Base-by-base conservation (phyloP, 2,329 filamentous ascomycete genomes). In the Fragosphaeria purpurea region DNA sequence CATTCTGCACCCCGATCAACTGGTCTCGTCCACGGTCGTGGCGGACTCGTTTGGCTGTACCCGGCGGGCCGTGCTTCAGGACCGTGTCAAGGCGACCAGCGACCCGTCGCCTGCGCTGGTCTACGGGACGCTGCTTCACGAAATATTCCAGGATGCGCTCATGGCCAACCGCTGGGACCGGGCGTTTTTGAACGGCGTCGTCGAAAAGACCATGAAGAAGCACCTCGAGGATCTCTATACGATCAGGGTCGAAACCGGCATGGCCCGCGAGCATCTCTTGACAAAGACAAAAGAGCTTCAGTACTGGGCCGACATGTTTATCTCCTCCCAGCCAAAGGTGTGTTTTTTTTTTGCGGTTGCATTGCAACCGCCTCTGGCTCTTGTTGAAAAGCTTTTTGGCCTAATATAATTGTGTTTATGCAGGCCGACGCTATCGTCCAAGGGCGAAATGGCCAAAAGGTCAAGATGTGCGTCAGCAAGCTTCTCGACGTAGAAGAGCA, bases 401-500 rank as follows among this genome's bases (percentile, higher is more conserved):
- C 22, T 22, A 22, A 22, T 22, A 22, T 37, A 37, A 37, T 37
- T 37, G 35, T 7, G 7, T 11, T 37, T 37, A 37, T 22, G 22
- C 61, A 84, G 76, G 61, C 74, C 5, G 79, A 84, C 57, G 89
- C 88, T 3, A 63, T 88, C 41, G 84, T 94, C 31, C 84, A 88
- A 57, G 88, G 90, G 57, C 79, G 86, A 44, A 85, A 89, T 61
- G 85, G 85, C 41, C 80, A 85, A 48, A 85, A 83, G 57, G 80
- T 85, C 9, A 84, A 77, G 51, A 83, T 97, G 77, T 89, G 86
- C 58, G 83, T 98, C 58, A 94, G 84, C 61, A 98, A 97, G 63
- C 73, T 98, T 33, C 82, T 98, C 11, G 93, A 97, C 62, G 87
- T 98, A 8, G 93, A 98, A 64, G 93, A 98, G 65, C 93, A 97